Evolutionary conservation across 495 filamentous ascomycete species (phyloP), one percentile per base, ranked within the genome.

Genomic region (Physcia stellaris): DNA sequence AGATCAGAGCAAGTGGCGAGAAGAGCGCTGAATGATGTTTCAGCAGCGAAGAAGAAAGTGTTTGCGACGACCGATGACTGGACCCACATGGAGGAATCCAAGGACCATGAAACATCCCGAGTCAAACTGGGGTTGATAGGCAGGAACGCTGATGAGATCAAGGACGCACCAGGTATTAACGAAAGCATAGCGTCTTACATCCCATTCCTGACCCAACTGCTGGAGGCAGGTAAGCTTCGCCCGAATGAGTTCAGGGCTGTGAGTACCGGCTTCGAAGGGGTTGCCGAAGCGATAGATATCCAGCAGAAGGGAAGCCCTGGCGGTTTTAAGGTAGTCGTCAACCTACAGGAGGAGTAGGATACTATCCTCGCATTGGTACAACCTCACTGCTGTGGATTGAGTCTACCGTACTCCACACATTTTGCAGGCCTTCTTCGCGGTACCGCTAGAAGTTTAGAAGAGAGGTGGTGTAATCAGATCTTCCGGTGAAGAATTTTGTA

Each of bases 41-140:
- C 53, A 2, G 24, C 32, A 4, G 47, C 32, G 12, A 24, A 30
- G 16, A 10, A 31, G 6, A 66, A 66, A 13, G 9, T 7, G 41
- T 56, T 54, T 20, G 63, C 63, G 37, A 36, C 56, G 3, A 64
- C 63, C 0, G 58, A 64, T 49, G 62, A 61, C 35, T 64, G 60
- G 66, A 38, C 18, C 35, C 12, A 6, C 18, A 38, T 9, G 7
- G 39, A 33, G 13, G 21, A 34, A 10, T 18, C 26, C 10, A 19
- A 43, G 3, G 39, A 19, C 21, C 31, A 35, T 29, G 20, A 28
- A 19, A 42, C 42, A 4, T 35, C 34, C 23, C 16, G 24, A 22
- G 19, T 26, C 27, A 16, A 41, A 17, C 40, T 46, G 1, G 42
- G 40, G 18, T 9, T n/a, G 4, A 17, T 15, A 9, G 6, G 31